Evolutionary conservation across 441 rosid genomes (phyloP).

Genomic region (Eutrema salsugineum): DNA sequence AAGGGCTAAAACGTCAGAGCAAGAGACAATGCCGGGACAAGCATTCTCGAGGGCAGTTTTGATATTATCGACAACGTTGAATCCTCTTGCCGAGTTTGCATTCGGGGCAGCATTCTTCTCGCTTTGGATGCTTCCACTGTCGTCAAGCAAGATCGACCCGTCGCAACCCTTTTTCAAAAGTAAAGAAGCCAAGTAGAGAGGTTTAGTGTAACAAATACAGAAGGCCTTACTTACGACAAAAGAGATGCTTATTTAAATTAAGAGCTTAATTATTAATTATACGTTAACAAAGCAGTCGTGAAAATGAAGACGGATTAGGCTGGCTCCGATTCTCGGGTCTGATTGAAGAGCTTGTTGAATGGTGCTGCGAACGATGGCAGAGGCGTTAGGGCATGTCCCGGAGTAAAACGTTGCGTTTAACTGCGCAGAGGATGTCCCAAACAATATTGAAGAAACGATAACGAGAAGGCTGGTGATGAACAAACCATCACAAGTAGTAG

Average conservation of each 20-base stretch:
- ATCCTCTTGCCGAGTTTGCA: conserved; percentile 39
- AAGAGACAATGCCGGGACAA: conserved; percentile 62
- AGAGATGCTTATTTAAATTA: background rate
- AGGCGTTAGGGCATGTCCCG: conserved; percentile 45
- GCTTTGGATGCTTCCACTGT: conserved; percentile 32
- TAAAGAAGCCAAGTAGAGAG: background rate
- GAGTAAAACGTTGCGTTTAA: conserved; percentile 46
- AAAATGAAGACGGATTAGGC: conserved; percentile 59
- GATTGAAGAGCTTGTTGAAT: conserved; percentile 49
- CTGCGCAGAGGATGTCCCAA: conserved; percentile 38
- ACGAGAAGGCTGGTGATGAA: conserved; percentile 19
- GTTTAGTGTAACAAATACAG: background rate
- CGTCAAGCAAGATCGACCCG: conserved; percentile 57
- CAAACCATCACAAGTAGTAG: background rate
- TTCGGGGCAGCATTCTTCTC: conserved; percentile 47
- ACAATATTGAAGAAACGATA: conserved; percentile 13
- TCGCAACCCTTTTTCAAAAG: conserved; percentile 53
- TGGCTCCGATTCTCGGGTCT: conserved; percentile 49
- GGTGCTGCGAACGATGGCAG: conserved; percentile 37
- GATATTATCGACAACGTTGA: conserved; percentile 47
- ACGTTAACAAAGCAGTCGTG: conserved; percentile 72
- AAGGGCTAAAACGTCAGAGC: conserved; percentile 59
- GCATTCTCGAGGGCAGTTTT: conserved; percentile 49
- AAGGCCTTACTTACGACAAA: background rate
- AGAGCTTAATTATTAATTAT: background rate